Base-by-base conservation (phyloP, 2,329 filamentous ascomycete species). In the Seiridium unicorne region DNA sequence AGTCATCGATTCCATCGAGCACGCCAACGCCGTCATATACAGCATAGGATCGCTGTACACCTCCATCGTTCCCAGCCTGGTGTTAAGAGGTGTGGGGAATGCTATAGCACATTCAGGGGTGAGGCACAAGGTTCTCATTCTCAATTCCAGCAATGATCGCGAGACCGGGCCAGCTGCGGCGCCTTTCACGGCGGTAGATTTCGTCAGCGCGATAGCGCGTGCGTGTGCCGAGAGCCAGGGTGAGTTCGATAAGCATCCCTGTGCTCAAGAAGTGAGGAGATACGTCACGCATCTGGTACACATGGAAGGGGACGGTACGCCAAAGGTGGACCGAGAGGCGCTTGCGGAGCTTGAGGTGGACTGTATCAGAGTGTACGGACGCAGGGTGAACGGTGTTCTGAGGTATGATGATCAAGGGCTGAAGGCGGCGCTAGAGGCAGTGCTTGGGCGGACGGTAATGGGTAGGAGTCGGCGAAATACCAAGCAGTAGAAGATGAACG, bases 1-100 rank as follows among this genome's bases (percentile, higher is more conserved):
- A 55, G 92, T 94, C 0, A 68, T 96, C 0, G 83, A 86, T 6
- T 86, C 92, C 0, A 73, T 98, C 1, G 77, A 79, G 13, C 76
- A 78, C 1, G 84, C 90, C 0, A 83, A 86, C 59, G 88, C 87
- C 1, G 81, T 97, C 7, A 85, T 98, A 51, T 98, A 97, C 77
- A 93, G 90, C 73, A 96, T 98, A 61, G 95, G 95, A n/a, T 93
- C 89, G 1, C 80, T 98, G 0, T 98, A 96, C 74, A 98, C 94
- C 0, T 94, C 90, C 4, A 85, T 98, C 40, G 83, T 97, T 1
- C 94, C 94, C 0, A 93, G 88, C 13, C 78, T 98, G 1, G 85
- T 98, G 4, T 82, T 97, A 5, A 84, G 87, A 32, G 91, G 90
- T 3, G 87, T 96, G 0, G 92, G 91, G 0, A 81, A 86, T 26